phyloP scores from a whole-genome alignment of 331 rosid species.

The Malus hybrid region DNA sequence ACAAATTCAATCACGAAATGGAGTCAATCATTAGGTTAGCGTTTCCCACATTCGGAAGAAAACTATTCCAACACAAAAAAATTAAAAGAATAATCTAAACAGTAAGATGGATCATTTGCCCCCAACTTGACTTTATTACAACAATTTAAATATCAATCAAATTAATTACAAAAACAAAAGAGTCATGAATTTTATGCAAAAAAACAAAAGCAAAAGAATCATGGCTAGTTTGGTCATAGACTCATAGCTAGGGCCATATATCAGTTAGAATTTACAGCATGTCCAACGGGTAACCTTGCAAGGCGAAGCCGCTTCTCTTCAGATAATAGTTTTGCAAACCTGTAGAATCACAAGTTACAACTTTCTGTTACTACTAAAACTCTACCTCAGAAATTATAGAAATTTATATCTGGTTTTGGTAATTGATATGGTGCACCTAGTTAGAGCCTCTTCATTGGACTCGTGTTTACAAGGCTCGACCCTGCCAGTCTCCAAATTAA shows the following conservation, averaged over 20 bases:
- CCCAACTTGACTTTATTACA: not conserved
- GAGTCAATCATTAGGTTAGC: not conserved
- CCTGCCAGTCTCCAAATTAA: slow-evolving; percentile 28
- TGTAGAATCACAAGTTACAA: slow-evolving; percentile 1
- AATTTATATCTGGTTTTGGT: not conserved
- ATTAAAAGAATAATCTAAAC: not conserved
- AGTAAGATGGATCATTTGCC: not conserved
- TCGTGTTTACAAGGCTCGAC: slow-evolving; percentile 16
- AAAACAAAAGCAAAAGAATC: no score
- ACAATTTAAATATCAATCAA: no score
- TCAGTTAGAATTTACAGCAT: not conserved
- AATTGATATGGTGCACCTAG: slow-evolving; percentile 16
- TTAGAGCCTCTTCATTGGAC: slow-evolving; percentile 58
- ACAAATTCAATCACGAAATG: not conserved
- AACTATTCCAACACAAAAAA: no score
- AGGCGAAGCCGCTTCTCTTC: slow-evolving; percentile 45
- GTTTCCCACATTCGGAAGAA: no score
- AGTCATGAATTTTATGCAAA: no score
- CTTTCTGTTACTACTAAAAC: not conserved
- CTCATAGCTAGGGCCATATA: no score
- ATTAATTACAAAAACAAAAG: no score
- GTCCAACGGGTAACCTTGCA: slow-evolving; percentile 32
- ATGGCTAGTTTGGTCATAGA: no score
- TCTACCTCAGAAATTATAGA: no score
- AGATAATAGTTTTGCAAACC: slow-evolving; percentile 52